These are phyloP conservation scores for Eimeria nieschulzi DNA, from an alignment of 169 alveolate genomes.

Conservation along the genomic window DNA sequence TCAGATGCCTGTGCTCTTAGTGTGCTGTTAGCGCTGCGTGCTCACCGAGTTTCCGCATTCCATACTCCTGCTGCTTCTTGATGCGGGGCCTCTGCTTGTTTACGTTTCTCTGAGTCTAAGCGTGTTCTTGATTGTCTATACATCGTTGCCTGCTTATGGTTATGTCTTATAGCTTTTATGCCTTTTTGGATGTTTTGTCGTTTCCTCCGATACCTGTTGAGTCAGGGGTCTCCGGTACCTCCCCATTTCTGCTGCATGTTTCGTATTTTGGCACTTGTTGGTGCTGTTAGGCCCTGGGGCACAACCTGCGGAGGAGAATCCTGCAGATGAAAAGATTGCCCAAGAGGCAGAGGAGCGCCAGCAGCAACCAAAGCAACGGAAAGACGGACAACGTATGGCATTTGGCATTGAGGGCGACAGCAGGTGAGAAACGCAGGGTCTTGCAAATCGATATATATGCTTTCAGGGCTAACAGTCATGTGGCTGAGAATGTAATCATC, in stretches of 20 bases:
- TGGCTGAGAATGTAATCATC: too few relatives aligned
- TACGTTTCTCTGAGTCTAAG: too few relatives aligned
- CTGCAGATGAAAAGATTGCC: background rate
- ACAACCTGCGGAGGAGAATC: background rate
- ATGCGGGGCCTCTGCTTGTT: too few relatives aligned
- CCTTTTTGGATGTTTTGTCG: too few relatives aligned
- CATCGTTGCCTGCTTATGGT: too few relatives aligned
- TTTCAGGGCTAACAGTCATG: too few relatives aligned
- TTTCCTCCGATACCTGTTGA: too few relatives aligned
- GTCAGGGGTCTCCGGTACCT: background rate
- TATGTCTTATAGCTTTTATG: too few relatives aligned
- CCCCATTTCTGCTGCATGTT: background rate
- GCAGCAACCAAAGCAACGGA: conserved; percentile 13
- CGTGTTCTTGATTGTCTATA: too few relatives aligned
- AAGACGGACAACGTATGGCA: background rate
- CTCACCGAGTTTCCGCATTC: too few relatives aligned
- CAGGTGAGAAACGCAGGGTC: conserved; percentile 19
- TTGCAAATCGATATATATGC: too few relatives aligned
- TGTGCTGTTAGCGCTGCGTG: background rate
- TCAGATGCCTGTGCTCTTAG: background rate
- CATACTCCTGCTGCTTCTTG: too few relatives aligned
- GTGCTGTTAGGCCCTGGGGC: conserved; percentile 34
- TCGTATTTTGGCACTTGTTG: background rate
- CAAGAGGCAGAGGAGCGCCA: conserved; percentile 17
- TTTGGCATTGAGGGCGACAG: conserved; percentile 61